Evolutionary conservation across 148 eudicot species (phyloP).

Genomic region (Linanthus parryae): DNA sequence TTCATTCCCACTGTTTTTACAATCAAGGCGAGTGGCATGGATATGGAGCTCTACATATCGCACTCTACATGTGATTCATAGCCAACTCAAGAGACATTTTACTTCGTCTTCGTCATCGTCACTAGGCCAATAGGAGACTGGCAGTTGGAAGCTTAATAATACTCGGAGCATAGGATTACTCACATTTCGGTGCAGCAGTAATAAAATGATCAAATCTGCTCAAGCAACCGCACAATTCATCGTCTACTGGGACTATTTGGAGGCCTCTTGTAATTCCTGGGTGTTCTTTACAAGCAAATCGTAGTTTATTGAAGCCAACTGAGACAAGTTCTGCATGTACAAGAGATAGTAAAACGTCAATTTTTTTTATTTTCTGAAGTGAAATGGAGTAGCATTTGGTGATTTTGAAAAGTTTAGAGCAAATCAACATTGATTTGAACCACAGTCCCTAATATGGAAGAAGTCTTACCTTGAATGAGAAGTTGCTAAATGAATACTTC

Average conservation of each 20-base stretch:
- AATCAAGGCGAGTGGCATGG: no score
- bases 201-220: neutral
- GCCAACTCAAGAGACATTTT: neutral
- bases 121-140: neutral
- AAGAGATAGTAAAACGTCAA: slow-evolving; percentile 7
- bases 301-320: slow-evolving; percentile 92
- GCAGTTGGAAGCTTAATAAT: no score
- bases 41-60: no score
- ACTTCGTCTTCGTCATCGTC: neutral
- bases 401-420: neutral
- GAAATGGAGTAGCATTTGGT: no score
- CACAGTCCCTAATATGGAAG: neutral
- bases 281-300: slow-evolving; percentile 70
- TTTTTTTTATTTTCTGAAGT: no score
- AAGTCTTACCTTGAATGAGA: slow-evolving; percentile 86
- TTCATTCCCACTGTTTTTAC: no score
- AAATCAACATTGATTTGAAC: no score
- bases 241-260: slow-evolving; percentile 26
- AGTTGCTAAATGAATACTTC: slow-evolving; percentile 92
- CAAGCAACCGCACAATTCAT: slow-evolving; percentile 9
- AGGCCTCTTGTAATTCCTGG: slow-evolving; percentile 49
- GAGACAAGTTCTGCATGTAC: slow-evolving; percentile 74
- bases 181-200: neutral
- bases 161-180: no score
- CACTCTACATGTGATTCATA: no score